Evolutionary conservation across 306 rosid genomes (phyloP).

Genomic region (Cucumis melo): DNA sequence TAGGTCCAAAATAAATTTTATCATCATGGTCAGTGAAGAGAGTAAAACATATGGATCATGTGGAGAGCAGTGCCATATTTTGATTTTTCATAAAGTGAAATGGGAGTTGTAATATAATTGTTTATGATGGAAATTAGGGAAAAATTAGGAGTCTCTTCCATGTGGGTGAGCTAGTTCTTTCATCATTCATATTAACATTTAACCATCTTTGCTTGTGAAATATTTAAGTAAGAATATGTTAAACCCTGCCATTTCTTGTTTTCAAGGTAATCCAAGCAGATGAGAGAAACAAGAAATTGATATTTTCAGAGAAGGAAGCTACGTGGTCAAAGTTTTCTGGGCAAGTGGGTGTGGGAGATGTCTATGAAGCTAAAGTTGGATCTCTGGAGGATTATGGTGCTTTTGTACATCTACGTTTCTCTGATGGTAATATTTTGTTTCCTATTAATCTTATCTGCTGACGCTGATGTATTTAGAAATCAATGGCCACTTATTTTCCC

Average conservation of each 20-base stretch:
- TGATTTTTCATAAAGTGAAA: neutral
- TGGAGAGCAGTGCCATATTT: neutral
- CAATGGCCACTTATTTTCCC: conserved; percentile 23
- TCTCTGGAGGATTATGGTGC: conserved; percentile 82
- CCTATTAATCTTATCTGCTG: neutral
- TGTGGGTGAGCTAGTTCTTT: neutral
- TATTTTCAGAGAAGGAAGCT: conserved; percentile 88
- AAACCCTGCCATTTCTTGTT: conserved; percentile 2
- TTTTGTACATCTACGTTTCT: conserved; percentile 63
- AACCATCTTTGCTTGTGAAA: neutral
- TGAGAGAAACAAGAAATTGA: conserved; percentile 51
- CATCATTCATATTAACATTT: neutral
- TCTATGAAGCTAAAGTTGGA: conserved; percentile 59
- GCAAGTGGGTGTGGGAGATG: conserved; percentile 53
- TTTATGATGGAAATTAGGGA: neutral
- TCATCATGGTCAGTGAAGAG: neutral
- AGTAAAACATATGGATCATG: neutral
- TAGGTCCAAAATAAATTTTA: neutral
- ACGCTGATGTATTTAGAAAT: conserved; percentile 8
- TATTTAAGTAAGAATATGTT: neutral
- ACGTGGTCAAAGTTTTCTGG: conserved; percentile 54
- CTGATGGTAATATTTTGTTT: conserved; percentile 47
- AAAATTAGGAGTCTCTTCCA: neutral
- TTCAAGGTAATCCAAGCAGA: conserved; percentile 65
- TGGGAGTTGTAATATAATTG: neutral